Evolutionary conservation across 2,329 filamentous ascomycete species (phyloP).

Genomic region (Colletotrichum shisoi): DNA sequence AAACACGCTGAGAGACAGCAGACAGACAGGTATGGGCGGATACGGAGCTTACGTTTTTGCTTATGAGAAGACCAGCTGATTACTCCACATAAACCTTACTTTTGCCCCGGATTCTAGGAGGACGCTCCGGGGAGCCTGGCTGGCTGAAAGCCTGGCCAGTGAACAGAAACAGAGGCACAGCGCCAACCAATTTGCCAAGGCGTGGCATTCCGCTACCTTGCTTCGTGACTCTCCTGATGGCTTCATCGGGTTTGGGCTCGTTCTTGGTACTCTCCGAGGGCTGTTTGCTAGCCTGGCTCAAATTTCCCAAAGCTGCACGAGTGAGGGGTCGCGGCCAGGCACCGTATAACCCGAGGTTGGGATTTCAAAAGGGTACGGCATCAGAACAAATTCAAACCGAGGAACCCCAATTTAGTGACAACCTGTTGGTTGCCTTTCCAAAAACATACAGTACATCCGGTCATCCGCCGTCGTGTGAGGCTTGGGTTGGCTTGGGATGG

Average conservation of each 20-base stretch:
- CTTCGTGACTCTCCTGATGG: conserved; percentile 21
- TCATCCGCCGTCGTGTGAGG: not conserved
- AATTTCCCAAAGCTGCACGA: conserved; percentile 10
- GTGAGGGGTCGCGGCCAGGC: not conserved
- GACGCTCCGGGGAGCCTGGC: not conserved
- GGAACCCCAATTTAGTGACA: not conserved
- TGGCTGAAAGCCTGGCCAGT: conserved; percentile 14
- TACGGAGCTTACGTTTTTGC: not conserved
- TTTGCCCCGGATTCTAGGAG: not conserved
- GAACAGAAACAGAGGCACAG: conserved; percentile 11
- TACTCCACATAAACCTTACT: not conserved
- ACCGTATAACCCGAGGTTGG: not conserved
- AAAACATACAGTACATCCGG: not conserved
- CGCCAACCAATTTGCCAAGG: conserved; percentile 34
- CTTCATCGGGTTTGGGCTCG: conserved; percentile 23
- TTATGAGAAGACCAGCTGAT: not conserved
- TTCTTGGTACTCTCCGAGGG: conserved; percentile 23
- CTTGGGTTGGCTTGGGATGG: not conserved
- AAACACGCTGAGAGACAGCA: not conserved
- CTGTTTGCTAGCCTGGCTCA: not conserved
- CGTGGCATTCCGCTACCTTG: conserved; percentile 29
- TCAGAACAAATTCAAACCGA: not conserved
- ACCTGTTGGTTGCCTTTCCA: not conserved
- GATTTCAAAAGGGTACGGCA: not conserved
- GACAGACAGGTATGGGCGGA: not conserved